A percentile compares a stretch with the other conserved stretches of the same genome.
Conservation (phyloP, 1,284 basidiomycete species). For the Dichomitus squalens region DNA sequence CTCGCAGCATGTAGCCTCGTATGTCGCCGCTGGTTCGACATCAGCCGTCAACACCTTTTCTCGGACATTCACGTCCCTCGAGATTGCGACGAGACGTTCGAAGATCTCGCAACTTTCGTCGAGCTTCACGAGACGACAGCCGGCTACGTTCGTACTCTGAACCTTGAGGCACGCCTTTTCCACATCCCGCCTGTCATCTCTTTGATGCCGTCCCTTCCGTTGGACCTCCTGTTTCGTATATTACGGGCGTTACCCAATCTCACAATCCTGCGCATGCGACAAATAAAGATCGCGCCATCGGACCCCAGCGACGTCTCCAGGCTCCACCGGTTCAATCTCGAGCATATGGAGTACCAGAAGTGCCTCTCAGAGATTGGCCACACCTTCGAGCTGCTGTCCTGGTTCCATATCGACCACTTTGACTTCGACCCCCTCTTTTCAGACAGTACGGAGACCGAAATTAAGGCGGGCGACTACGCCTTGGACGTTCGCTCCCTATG, state of each 20-base stretch:
- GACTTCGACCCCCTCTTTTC: slow-evolving; percentile 7
- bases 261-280: neutral
- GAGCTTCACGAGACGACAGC: neutral
- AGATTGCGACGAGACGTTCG: slow-evolving; percentile 4
- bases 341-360: slow-evolving; percentile 10
- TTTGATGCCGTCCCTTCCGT: slow-evolving; percentile 3
- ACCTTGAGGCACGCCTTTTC: slow-evolving; percentile 13
- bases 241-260: slow-evolving; percentile 1
- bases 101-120: slow-evolving; percentile 4
- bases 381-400: slow-evolving; percentile 1
- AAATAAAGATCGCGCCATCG: neutral
- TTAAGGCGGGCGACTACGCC: neutral
- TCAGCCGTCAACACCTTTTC: slow-evolving; percentile 13
- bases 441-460: neutral
- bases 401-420: slow-evolving; percentile 6
- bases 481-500: slow-evolving; percentile 3
- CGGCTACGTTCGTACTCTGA: neutral
- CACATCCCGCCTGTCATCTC: neutral
- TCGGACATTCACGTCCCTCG: slow-evolving; percentile 5
- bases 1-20: slow-evolving; percentile 7
- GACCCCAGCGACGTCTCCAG: neutral
- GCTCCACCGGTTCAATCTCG: neutral
- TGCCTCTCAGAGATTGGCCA: neutral
- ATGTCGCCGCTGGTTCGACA: slow-evolving; percentile 8
- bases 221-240: slow-evolving; percentile 2